Base-by-base conservation (phyloP, 495 filamentous ascomycete species). In the Podospora anserina region DNA sequence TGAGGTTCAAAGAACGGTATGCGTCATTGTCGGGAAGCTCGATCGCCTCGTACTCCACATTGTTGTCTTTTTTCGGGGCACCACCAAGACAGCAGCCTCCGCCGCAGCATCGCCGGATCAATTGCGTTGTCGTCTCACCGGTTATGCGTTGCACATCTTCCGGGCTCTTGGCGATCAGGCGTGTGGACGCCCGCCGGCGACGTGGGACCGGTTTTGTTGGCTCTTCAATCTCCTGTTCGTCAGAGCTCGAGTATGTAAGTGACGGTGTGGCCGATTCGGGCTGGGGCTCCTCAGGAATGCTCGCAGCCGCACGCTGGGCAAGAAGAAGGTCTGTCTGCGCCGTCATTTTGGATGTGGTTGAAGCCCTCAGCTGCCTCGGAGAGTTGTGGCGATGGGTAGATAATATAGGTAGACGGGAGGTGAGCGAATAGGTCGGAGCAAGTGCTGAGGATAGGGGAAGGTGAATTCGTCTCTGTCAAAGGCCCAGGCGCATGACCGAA, bases 61-160 rank as follows among this genome's bases (percentile, higher is more conserved):
- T 80, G 57, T 85, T 79, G 5, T 82, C 84, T 69, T 83, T 83
- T 71, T 88, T 75, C 44, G 85, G 53, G 7, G 67, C 84, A 62
- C 89, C 81, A 64, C 88, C 83, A 73, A 92, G 85, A 77, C 94
- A 97, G 80, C 96, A 97, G 56, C 94, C 94, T 63, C 94, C 93
- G 39, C 95, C 95, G 76, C 95, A 99, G 82, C 96, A 99, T 81
- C 90, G 80, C 81, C 85, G 72, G 75, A 86, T 82, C 82, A 90
- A 73, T 72, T 84, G 79, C 61, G 88, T 88, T 18, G 85, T 87
- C 6, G 85, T 82, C 75, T 86, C 84, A 63, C 85, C 86, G 61
- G 88, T 87, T 27, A 96, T 85, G 68, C 89, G 82, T 72, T 87
- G 84, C 68, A 96, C 89, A 72, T 94, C 91, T 26, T 88, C 84